These are phyloP conservation scores for Lophiostoma macrostomum DNA, from an alignment of 495 filamentous ascomycete species.

Conservation along the genomic window DNA sequence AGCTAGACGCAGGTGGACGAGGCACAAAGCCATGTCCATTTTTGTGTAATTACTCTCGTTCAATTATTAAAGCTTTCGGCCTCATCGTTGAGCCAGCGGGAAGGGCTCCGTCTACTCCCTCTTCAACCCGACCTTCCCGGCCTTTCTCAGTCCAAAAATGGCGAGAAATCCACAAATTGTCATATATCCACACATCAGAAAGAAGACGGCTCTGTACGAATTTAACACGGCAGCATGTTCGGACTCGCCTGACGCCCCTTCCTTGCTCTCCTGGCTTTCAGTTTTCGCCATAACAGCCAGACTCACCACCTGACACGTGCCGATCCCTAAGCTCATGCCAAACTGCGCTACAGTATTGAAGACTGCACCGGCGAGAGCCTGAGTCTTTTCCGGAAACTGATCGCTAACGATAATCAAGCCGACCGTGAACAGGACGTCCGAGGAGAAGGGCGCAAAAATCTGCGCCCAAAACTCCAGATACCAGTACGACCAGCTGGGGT, in stretches of 20 bases:
- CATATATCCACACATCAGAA: conserved; percentile 19
- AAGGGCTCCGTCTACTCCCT: conserved; percentile 8
- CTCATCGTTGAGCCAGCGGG: no score
- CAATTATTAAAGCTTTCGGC: no score
- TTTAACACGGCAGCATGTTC: not conserved
- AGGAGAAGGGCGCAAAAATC: conserved; percentile 22
- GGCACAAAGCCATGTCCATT: no score
- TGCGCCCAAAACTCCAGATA: conserved; percentile 34
- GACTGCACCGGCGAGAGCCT: conserved; percentile 35
- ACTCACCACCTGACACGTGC: conserved; percentile 20
- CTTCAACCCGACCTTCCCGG: conserved; percentile 24
- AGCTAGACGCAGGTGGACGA: no score
- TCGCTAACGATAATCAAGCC: conserved; percentile 32
- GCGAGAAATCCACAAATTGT: conserved; percentile 12
- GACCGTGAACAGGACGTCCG: conserved; percentile 34
- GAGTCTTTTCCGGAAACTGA: conserved; percentile 32
- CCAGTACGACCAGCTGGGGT: conserved; percentile 35
- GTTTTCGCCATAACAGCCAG: conserved; percentile 13
- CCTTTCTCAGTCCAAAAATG: conserved; percentile 13
- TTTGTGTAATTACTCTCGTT: no score
- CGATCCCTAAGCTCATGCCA: conserved; percentile 17
- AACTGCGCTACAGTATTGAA: conserved; percentile 36
- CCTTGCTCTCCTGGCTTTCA: not conserved
- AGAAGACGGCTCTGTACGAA: conserved; percentile 16
- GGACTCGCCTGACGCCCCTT: not conserved